Base-by-base conservation (phyloP, 768 basidiomycete genomes). In the Tulasnella sp. region DNA sequence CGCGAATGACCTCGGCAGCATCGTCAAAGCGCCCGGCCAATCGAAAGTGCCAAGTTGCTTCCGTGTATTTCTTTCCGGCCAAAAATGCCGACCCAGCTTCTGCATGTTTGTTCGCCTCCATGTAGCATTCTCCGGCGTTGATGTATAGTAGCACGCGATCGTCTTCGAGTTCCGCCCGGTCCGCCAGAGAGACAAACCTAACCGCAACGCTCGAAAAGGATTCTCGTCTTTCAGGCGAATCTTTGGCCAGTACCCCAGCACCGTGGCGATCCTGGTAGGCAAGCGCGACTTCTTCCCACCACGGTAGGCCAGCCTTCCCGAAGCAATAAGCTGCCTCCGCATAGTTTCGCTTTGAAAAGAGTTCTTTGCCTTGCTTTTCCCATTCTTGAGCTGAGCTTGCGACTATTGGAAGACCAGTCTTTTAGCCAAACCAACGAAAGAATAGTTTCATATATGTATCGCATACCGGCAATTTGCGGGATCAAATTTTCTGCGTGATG, bases 21-120 rank as follows among this genome's bases (percentile, higher is more conserved):
- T 61, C 35, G 25, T 49, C 31, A 31, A 60, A 58, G 7, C n/a
- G 25, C 9, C 49, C 46, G 12, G 57, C 59, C 36, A 59, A 25
- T 2, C 57, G 43, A 32, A 27, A 46, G 23, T 46, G 27, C 45
- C 45, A 46, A 15, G 45, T 23, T 23, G 45, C 45, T 25, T 46
- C 45, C 19, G 27, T 23, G 11, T 46, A 46, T 7, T 31, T 23
- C 45, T 25, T 7, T 12, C 27, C 25, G 7, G 27, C 4, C 2
- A 27, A 25, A 23, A 43, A 60, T 12, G 15, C 15, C 2, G 19
- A 19, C 0, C 59, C 59, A 3, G 59, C 43, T 7, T 51, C 19
- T 6, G 48, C 59, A 40, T 52, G 42, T 6, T 49, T 40, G 5
- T 31, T 27, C 5, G 59, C 59, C n/a, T 29, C 43, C 17, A 34